Evolutionary conservation across 1,284 basidiomycete genomes (phyloP).

Genomic region (Ceratobasidium sp.): DNA sequence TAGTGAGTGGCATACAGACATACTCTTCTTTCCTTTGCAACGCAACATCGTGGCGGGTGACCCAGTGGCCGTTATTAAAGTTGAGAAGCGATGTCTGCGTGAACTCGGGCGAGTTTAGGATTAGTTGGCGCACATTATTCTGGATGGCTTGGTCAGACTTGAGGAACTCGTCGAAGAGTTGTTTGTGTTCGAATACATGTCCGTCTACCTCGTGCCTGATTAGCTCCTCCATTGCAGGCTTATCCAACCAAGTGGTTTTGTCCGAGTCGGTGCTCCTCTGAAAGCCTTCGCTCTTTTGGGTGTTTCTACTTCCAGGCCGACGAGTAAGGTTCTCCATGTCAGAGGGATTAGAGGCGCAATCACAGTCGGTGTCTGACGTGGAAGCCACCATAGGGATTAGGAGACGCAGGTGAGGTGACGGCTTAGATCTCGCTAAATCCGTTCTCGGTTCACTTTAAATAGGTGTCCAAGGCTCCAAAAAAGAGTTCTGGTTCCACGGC

Average conservation of each 20-base stretch:
- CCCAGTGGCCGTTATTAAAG: not conserved
- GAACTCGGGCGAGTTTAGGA: not conserved
- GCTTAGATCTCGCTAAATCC: no score
- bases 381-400: no score
- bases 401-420: no score
- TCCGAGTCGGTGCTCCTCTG: not conserved
- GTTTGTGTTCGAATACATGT: not conserved
- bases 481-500: no score
- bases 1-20: not conserved
- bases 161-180: conserved; percentile 22
- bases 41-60: not conserved
- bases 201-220: conserved; percentile 18
- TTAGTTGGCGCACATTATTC: not conserved
- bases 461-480: no score
- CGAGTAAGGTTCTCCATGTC: not conserved
- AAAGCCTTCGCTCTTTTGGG: not conserved
- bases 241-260: not conserved
- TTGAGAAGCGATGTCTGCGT: not conserved
- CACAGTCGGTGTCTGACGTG: no score
- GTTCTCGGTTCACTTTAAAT: no score
- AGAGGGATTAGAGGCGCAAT: no score
- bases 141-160: not conserved
- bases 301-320: not conserved
- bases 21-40: not conserved
- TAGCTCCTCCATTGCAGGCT: conserved; percentile 4